phyloP scores from a whole-genome alignment of 805 yeast genomes.

The Dipodascus geniculatus region DNA sequence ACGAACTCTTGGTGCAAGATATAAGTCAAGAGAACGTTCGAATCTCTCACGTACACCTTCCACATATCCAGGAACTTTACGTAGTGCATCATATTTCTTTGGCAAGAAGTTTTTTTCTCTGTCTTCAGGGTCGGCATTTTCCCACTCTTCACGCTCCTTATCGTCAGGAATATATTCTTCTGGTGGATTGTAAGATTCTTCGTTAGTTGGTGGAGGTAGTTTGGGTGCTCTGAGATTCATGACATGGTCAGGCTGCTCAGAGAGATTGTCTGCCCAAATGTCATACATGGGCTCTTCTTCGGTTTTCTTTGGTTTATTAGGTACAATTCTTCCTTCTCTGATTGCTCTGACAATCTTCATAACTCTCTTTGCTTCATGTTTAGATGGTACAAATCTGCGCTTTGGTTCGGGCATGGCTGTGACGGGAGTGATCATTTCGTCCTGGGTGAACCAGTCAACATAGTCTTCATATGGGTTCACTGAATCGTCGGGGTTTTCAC shows the following conservation, averaged over 20 bases:
- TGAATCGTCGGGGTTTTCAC: conserved; percentile 69
- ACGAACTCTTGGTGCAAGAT: conserved; percentile 92
- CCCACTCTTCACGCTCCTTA: conserved; percentile 67
- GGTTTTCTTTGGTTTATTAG: conserved; percentile 43
- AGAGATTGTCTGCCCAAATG: conserved; percentile 69
- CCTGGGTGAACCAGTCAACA: conserved; percentile 88
- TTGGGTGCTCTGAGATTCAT: conserved; percentile 95
- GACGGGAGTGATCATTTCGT: conserved; percentile 80
- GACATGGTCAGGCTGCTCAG: conserved; percentile 58
- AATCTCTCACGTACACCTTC: conserved; percentile 81
- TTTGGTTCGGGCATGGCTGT: conserved; percentile 95
- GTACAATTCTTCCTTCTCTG: conserved; percentile 87
- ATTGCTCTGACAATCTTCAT: conserved; percentile 96
- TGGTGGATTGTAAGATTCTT: conserved; percentile 95
- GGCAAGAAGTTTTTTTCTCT: conserved; percentile 74
- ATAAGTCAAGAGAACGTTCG: conserved; percentile 87
- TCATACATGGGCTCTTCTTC: conserved; percentile 30
- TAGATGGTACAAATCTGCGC: conserved; percentile 91
- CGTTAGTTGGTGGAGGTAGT: conserved; percentile 90
- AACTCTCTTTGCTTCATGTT: conserved; percentile 89
- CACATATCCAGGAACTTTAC: conserved; percentile 89
- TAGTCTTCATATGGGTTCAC: conserved; percentile 87
- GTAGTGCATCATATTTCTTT: conserved; percentile 64
- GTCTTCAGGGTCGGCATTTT: conserved; percentile 57
- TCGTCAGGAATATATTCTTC: conserved; percentile 77